These are phyloP conservation scores for Ascocoryne sarcoides DNA, from an alignment of 2,329 filamentous ascomycete genomes.

Conservation along the genomic window DNA sequence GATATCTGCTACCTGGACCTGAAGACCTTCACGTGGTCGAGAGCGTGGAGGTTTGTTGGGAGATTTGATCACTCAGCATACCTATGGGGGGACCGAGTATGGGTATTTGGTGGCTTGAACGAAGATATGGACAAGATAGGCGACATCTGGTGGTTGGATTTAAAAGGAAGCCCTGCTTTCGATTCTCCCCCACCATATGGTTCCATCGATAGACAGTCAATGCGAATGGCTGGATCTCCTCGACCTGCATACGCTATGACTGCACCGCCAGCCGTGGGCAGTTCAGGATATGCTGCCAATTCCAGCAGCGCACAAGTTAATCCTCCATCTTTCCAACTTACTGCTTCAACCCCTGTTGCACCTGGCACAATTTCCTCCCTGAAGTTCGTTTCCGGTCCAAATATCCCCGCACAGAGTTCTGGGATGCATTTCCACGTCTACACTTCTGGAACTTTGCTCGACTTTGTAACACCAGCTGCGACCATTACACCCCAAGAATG, in stretches of 20 bases:
- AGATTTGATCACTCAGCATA: slow-evolving; percentile 93
- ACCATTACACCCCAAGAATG: slow-evolving; percentile 83
- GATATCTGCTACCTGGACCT: slow-evolving; percentile 95
- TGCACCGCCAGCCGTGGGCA: slow-evolving; percentile 43
- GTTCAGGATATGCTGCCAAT: slow-evolving; percentile 59
- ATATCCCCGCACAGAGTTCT: slow-evolving; percentile 79
- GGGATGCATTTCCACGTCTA: slow-evolving; percentile 95
- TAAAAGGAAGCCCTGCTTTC: slow-evolving; percentile 83
- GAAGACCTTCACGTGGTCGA: slow-evolving; percentile 96
- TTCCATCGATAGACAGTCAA: slow-evolving; percentile 34
- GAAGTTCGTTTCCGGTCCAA: slow-evolving; percentile 79
- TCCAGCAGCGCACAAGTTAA: slow-evolving; percentile 60
- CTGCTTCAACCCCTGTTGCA: slow-evolving; percentile 71
- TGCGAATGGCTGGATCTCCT: slow-evolving; percentile 38
- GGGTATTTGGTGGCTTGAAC: slow-evolving; percentile 92
- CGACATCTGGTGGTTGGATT: slow-evolving; percentile 94
- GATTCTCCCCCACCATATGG: slow-evolving; percentile 57
- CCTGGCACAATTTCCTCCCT: slow-evolving; percentile 84
- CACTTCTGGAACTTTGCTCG: slow-evolving; percentile 82
- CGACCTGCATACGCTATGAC: slow-evolving; percentile 43
- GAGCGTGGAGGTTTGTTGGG: slow-evolving; percentile 89
- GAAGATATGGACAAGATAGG: slow-evolving; percentile 96
- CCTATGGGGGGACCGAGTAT: slow-evolving; percentile 84
- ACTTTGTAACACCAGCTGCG: slow-evolving; percentile 87
- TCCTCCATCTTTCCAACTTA: slow-evolving; percentile 55